phyloP scores from a whole-genome alignment of 495 filamentous ascomycete species.

The Aspergillus sclerotiicarbonarius region DNA sequence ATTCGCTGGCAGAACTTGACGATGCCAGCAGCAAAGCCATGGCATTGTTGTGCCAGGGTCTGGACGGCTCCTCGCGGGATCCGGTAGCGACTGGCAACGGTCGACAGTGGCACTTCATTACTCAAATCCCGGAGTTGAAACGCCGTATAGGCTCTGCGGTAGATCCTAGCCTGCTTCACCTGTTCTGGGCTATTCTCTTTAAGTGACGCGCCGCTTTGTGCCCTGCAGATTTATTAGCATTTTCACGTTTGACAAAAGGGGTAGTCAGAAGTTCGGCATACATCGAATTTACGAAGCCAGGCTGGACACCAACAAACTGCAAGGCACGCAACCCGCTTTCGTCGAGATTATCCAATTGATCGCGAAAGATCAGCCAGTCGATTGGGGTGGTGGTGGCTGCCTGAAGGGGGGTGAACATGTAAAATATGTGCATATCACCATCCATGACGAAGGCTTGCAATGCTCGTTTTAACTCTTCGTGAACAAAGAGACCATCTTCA shows the following conservation, averaged over 20 bases:
- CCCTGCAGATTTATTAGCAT: conserved; percentile 50
- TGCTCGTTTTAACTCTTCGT: conserved; percentile 66
- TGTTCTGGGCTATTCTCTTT: conserved; percentile 63
- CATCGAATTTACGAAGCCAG: conserved; percentile 70
- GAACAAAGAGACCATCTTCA: conserved; percentile 73
- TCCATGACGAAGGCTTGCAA: conserved; percentile 78
- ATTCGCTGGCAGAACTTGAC: conserved; percentile 73
- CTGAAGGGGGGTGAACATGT: conserved; percentile 73
- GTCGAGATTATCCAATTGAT: conserved; percentile 66
- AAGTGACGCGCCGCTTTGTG: conserved; percentile 60
- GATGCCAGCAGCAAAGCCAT: conserved; percentile 76
- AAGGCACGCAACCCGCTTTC: conserved; percentile 70
- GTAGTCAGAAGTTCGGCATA: conserved; percentile 28
- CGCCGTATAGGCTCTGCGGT: conserved; percentile 76
- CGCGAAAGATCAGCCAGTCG: conserved; percentile 72
- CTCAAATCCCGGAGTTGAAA: conserved; percentile 80
- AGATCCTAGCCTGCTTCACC: conserved; percentile 59
- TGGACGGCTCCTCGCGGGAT: conserved; percentile 70
- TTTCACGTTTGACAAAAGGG: background rate
- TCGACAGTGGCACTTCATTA: conserved; percentile 71
- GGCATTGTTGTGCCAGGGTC: conserved; percentile 69
- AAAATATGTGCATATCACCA: conserved; percentile 81
- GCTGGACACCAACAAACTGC: conserved; percentile 66
- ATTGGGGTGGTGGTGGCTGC: conserved; percentile 47
- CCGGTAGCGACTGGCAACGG: conserved; percentile 67